Evolutionary conservation across 2,329 filamentous ascomycete species (phyloP), one percentile per base, ranked within the genome.

Genomic region (Alternaria tenuissima): DNA sequence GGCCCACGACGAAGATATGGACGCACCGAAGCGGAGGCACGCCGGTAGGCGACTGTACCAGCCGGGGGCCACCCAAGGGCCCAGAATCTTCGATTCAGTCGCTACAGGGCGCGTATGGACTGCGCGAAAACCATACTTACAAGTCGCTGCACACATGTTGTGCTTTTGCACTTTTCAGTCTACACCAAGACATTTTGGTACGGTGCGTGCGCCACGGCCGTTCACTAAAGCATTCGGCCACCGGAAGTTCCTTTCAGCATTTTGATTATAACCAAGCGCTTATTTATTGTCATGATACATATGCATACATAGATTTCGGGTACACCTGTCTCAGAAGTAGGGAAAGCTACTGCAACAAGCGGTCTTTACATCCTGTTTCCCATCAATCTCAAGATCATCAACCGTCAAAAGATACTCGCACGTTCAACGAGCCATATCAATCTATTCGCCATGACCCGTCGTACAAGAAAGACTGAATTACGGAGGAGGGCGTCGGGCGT

Each of bases 171-270:
- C 22, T 34, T n/a, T 57, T 26, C 28, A 30, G 41, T 54, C 20
- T 52, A 24, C 46, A 22, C 18, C 18, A 41, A 28, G 41, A n/a
- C 9, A 51, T 38, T 16, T 55, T 14, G 28, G 28, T 20, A 22
- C 18, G 18, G 30, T 39, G 46, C 36, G 32, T 49, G 52, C 55
- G 54, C 28, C 53, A 20, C 20, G 46, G 51, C 56, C 53, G 39
- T 49, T 57, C 41, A 36, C 51, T 39, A 36, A 56, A 65, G 56
- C 63, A 48, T 55, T 43, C 38, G 57, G 52, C 55, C 38, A 30
- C 47, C 24, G 32, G 16, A 46, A 54, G 54, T 57, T 42, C 51
- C 26, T 55, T 44, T 14, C 36, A 30, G 41, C 22, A 38, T 51
- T 24, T 42, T 51, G 38, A 12, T 55, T 43, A 26, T 42, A 49